Conservation (phyloP, 139 green algal species). For the Yamagishiella unicocca region DNA sequence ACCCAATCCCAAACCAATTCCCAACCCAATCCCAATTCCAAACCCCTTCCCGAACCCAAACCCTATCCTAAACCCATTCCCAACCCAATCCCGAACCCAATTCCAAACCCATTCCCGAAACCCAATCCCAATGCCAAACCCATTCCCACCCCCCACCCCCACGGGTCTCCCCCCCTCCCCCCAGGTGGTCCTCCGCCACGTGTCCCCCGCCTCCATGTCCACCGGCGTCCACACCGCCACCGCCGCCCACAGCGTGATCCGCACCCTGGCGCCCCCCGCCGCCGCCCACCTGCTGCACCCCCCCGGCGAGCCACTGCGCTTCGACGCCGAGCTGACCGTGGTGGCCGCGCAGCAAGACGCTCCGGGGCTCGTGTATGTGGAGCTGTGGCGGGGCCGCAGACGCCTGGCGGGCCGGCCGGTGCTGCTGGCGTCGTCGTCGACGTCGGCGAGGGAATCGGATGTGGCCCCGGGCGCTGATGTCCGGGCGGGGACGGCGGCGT, state of each 20-base stretch:
- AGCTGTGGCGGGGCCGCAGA: slow-evolving; percentile 19
- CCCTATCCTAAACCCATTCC: too few relatives aligned
- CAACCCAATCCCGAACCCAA: too few relatives aligned
- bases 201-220: slow-evolving; percentile 13
- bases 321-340: neutral
- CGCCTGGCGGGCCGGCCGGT: neutral
- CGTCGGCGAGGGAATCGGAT: neutral
- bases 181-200: slow-evolving; percentile 29
- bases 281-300: neutral
- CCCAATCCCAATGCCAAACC: too few relatives aligned
- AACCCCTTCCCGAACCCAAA: too few relatives aligned
- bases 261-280: neutral
- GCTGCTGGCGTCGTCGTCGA: neutral
- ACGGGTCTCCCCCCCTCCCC: too few relatives aligned
- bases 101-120: too few relatives aligned
- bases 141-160: too few relatives aligned
- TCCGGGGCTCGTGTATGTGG: neutral
- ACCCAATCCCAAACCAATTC: too few relatives aligned
- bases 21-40: too few relatives aligned
- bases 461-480: too few relatives aligned
- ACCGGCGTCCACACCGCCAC: slow-evolving; percentile 3
- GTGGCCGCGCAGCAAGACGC: neutral
- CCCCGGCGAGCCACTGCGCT: neutral
- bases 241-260: neutral
- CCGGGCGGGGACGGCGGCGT: neutral